Conservation (phyloP, 441 rosid genomes). For the Manihot esculenta region DNA sequence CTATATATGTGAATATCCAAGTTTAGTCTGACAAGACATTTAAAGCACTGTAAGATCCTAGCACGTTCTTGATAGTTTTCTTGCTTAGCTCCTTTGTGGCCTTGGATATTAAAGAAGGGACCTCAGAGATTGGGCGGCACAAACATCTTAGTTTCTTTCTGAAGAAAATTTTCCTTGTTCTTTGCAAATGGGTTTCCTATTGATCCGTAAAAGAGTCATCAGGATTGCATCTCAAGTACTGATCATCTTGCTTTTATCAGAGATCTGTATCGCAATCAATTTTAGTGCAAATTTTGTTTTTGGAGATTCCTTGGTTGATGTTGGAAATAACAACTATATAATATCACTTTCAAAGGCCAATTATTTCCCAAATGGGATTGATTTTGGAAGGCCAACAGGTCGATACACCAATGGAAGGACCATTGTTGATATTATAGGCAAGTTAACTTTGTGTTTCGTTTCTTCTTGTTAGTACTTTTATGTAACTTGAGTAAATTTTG, state of each 20-base stretch:
- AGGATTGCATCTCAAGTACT: conserved; percentile 1
- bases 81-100: background rate
- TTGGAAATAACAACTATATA: conserved; percentile 75
- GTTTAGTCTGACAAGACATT: background rate
- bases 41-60: background rate
- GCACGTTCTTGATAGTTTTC: background rate
- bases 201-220: background rate
- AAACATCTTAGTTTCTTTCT: background rate
- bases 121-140: background rate
- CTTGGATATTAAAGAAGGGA: background rate
- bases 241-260: conserved; percentile 15
- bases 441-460: conserved; percentile 14
- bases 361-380: conserved; percentile 65
- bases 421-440: conserved; percentile 61
- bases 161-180: background rate
- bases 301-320: conserved; percentile 77
- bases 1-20: no score
- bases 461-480: background rate
- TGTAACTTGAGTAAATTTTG: background rate
- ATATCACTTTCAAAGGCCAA: conserved; percentile 62
- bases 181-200: conserved; percentile 16
- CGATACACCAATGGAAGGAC: conserved; percentile 80
- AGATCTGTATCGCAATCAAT: conserved; percentile 25
- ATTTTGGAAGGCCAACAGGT: conserved; percentile 65
- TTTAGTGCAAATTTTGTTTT: conserved; percentile 60